These are phyloP conservation scores for Plantago ovata DNA, from an alignment of 257 asterid genomes.

Conservation along the genomic window DNA sequence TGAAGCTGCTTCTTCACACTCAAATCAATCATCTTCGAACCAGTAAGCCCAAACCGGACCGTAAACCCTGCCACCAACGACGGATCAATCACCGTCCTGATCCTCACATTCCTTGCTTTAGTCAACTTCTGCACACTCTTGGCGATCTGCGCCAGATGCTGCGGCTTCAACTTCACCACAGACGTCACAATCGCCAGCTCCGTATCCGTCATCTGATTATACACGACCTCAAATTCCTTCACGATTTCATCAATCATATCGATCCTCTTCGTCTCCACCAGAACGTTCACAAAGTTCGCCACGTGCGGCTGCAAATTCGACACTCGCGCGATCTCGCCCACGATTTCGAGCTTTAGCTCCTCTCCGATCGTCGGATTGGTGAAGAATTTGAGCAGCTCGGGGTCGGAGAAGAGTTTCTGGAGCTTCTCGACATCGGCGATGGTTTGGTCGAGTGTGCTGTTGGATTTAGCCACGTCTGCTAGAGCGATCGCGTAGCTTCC, in stretches of 20 bases:
- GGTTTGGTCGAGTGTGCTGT: slow-evolving; percentile 40
- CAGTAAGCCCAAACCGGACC: slow-evolving; percentile 58
- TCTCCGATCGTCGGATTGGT: slow-evolving; percentile 42
- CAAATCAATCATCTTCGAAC: slow-evolving; percentile 83
- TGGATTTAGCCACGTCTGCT: slow-evolving; percentile 67
- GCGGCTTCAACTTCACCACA: slow-evolving; percentile 71
- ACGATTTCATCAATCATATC: slow-evolving; percentile 54
- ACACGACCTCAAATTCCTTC: slow-evolving; percentile 57
- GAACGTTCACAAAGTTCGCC: slow-evolving; percentile 59
- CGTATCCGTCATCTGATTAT: slow-evolving; percentile 52
- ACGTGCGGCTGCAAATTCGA: slow-evolving; percentile 61
- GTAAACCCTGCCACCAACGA: slow-evolving; percentile 86
- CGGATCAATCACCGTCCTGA: slow-evolving; percentile 63
- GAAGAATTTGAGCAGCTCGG: slow-evolving; percentile 40
- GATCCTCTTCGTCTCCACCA: slow-evolving; percentile 66
- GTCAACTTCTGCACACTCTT: slow-evolving; percentile 76
- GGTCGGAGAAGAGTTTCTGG: slow-evolving; percentile 46
- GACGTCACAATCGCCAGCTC: slow-evolving; percentile 73
- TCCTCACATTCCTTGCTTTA: slow-evolving; percentile 63
- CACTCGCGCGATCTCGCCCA: slow-evolving; percentile 49
- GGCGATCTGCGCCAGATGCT: slow-evolving; percentile 78
- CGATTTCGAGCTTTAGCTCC: slow-evolving; percentile 37
- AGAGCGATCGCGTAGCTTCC: slow-evolving; percentile 79
- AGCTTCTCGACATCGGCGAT: slow-evolving; percentile 60
- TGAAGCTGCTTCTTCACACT: slow-evolving; percentile 89